phyloP scores from a whole-genome alignment of 129 eudicot species.

The Heracleum sosnowskyi region DNA sequence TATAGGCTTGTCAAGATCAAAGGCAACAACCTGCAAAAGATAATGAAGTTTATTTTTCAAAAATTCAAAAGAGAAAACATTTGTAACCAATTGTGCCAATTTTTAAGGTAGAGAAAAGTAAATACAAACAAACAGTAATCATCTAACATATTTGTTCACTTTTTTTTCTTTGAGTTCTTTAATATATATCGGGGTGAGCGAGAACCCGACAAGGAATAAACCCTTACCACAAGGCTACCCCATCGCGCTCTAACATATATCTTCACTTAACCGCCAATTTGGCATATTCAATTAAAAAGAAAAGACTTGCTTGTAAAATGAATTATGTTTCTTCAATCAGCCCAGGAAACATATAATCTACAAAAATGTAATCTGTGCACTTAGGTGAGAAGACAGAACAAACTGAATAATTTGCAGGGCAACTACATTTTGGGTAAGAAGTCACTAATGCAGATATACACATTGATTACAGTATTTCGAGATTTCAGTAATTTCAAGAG shows the following conservation, averaged over 20 bases:
- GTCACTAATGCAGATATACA: not conserved
- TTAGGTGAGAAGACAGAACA: no score
- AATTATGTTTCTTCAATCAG: not conserved
- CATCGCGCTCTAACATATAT: no score
- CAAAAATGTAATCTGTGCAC: not conserved
- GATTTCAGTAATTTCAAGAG: not conserved
- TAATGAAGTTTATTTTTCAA: not conserved
- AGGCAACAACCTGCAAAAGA: constrained; percentile 26
- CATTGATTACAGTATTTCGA: not conserved
- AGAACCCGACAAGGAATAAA: no score
- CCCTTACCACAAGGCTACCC: no score
- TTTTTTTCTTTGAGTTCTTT: no score
- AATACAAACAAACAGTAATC: not conserved
- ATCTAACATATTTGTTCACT: not conserved
- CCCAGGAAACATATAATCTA: not conserved
- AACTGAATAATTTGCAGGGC: not conserved
- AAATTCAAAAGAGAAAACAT: not conserved
- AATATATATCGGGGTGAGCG: no score
- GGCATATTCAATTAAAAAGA: no score
- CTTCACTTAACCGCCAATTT: no score
- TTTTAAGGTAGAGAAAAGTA: not conserved
- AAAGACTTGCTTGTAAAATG: not conserved
- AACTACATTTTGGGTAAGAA: not conserved
- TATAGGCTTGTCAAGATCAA: constrained; percentile 14
- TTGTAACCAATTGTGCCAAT: not conserved